Percentiles rank a stretch among this genome's conserved stretches.
Evolutionary conservation across 768 basidiomycete genomes (phyloP).

Genomic region (Leccinum rimulosum): DNA sequence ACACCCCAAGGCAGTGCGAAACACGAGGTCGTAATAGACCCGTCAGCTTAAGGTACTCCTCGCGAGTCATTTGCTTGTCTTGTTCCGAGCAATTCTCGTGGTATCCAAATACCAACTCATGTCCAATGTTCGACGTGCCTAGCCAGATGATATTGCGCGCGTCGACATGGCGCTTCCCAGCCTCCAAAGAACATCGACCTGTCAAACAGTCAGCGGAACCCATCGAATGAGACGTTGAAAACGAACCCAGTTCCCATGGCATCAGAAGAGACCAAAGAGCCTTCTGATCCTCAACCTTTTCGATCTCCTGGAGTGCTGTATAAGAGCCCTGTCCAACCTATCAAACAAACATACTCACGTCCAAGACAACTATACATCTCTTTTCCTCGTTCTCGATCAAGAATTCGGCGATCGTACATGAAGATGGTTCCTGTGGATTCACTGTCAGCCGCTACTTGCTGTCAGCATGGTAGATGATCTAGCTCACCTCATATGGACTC

Average conservation of each 20-base stretch:
- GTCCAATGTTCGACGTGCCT: conserved; percentile 80
- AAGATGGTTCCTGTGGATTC: conserved; percentile 53
- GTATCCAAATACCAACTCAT: conserved; percentile 71
- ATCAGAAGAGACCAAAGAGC: conserved; percentile 73
- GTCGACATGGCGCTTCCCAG: conserved; percentile 70
- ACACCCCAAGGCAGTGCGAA: conserved; percentile 72
- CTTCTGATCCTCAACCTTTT: conserved; percentile 74
- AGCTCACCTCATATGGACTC: too few relatives aligned
- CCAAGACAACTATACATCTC: conserved; percentile 82
- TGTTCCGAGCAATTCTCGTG: conserved; percentile 50
- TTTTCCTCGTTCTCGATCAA: conserved; percentile 76
- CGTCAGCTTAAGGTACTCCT: conserved; percentile 74
- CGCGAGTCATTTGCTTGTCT: conserved; percentile 55
- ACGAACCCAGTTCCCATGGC: conserved; percentile 79
- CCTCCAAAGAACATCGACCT: conserved; percentile 74
- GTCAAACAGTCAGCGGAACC: conserved; percentile 4
- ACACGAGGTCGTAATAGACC: conserved; percentile 60
- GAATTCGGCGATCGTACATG: conserved; percentile 70
- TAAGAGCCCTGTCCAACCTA: conserved; percentile 1
- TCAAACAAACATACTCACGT: conserved; percentile 47
- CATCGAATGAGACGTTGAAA: not conserved
- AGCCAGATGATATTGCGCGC: conserved; percentile 82
- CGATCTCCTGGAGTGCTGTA: conserved; percentile 62
- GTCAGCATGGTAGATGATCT: not conserved
- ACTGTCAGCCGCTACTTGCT: not conserved